phyloP scores from a whole-genome alignment of 768 basidiomycete species.

The Lactarius evosmus region DNA sequence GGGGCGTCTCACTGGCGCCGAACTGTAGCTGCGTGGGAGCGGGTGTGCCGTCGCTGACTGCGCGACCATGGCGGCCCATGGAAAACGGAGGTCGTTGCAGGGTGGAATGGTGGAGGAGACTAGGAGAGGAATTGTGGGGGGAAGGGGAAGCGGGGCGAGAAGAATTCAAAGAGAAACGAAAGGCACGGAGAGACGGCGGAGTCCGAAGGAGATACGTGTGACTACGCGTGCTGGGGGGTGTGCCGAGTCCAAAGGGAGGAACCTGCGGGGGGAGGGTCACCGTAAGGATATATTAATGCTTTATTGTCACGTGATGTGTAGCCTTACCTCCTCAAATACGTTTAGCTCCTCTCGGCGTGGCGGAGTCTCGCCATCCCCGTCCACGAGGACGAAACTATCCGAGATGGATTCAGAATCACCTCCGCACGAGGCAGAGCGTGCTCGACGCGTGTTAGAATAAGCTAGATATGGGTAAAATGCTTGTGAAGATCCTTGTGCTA shows the following conservation, averaged over 20 bases:
- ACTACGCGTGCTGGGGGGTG: slow-evolving; percentile 35
- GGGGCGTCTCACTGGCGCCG: slow-evolving; percentile 1
- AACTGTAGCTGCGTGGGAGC: slow-evolving; percentile 4
- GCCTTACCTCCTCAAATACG: slow-evolving; percentile 20
- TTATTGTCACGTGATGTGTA: slow-evolving; percentile 20
- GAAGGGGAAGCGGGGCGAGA: slow-evolving; percentile 41
- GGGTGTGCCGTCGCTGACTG: slow-evolving; percentile 34
- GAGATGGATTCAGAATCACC: slow-evolving; percentile 37
- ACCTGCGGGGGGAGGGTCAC: slow-evolving; percentile 11
- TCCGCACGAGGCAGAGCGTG: slow-evolving; percentile 32
- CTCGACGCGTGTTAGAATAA: slow-evolving; percentile 38
- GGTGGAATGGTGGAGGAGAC: slow-evolving; percentile 29
- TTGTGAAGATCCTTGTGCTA: slow-evolving; percentile 31
- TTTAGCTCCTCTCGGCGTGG: slow-evolving; percentile 12
- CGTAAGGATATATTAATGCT: slow-evolving; percentile 12
- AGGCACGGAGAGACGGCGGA: slow-evolving; percentile 41
- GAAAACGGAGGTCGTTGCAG: slow-evolving; percentile 18
- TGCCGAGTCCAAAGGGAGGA: slow-evolving; percentile 28
- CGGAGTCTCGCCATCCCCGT: slow-evolving; percentile 33
- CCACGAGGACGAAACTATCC: slow-evolving; percentile 44
- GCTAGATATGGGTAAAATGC: slow-evolving; percentile 42
- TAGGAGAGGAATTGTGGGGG: slow-evolving; percentile 37
- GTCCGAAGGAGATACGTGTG: slow-evolving; percentile 39
- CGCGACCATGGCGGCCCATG: slow-evolving; percentile 37
- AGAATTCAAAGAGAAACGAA: slow-evolving; percentile 43